Evolutionary conservation across 2,329 filamentous ascomycete genomes (phyloP), one percentile per base, ranked within the genome.

Genomic region (Colletotrichum shisoi): DNA sequence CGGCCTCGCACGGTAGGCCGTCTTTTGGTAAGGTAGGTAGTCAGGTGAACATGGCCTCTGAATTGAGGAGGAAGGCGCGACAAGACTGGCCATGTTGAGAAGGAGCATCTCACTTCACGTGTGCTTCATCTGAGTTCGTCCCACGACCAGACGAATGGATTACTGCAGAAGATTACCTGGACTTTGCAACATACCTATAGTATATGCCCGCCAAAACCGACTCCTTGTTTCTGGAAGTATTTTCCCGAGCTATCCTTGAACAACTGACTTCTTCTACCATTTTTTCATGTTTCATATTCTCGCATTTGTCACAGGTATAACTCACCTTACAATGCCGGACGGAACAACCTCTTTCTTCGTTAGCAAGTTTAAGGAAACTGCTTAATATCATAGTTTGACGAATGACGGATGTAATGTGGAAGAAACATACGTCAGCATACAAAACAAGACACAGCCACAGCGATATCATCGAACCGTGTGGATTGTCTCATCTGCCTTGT

Each of bases 61-160:
- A 12, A 57, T 42, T 19, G 42, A 24, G 17, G 63, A 63, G 60
- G 51, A 48, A 66, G 51, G 49, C 24, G 15, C 19, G 24, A 34
- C 21, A 13, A 31, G 45, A 51, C n/a, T 13, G 12, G 15, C 13
- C 19, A 6, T 31, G 19, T 15, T 19, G 34, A 52, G 51, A 44
- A 66, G 44, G 58, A 45, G 51, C 58, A 51, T 9, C 48, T 46
- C 13, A 8, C 51, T 54, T 60, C 34, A 63, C 27, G 31, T 17
- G 40, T 3, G 19, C 19, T 42, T 53, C 40, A 64, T 21, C 46
- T 8, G 42, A 46, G n/a, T 1, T 13, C 19, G 5, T 7, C 13
- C 3, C 27, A 39, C 4, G 12, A 5, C 31, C n/a, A n/a, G 12
- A 7, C 6, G 11, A 45, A 46, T 8, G 7, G 37, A 5, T n/a